A percentile compares a stretch with the other conserved stretches of the same genome.
Evolutionary conservation across 805 yeast species (phyloP).

Genomic region (Cyberlindnera sargentensis): DNA sequence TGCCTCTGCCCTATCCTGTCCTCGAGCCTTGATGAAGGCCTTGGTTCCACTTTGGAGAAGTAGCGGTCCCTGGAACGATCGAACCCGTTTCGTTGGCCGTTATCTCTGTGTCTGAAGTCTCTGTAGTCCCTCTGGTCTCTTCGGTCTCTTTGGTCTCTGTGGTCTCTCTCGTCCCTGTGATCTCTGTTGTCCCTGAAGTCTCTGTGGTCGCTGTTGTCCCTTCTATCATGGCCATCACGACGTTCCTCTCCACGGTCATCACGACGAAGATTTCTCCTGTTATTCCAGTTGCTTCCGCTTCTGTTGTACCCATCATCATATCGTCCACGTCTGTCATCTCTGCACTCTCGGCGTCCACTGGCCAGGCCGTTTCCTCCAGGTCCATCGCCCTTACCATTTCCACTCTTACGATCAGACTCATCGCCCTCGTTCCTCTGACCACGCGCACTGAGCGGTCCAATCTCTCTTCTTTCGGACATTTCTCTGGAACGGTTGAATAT

Average conservation of each 20-base stretch:
- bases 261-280: too few species aligned
- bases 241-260: too few species aligned
- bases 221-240: not conserved
- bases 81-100: not conserved
- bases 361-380: too few species aligned
- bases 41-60: constrained; percentile 1
- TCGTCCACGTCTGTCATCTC: not conserved
- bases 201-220: not conserved
- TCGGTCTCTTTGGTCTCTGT: constrained; percentile 2
- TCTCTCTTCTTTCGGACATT: too few species aligned
- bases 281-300: too few species aligned
- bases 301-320: too few species aligned
- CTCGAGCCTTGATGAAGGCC: not conserved
- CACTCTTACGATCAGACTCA: too few species aligned
- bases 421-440: too few species aligned
- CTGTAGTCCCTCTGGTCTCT: constrained; percentile 1
- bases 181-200: constrained; percentile 1
- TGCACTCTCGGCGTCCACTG: not conserved
- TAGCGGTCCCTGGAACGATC: constrained; percentile 4
- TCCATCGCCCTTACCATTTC: not conserved
- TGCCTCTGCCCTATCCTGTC: not conserved
- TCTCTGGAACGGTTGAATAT: too few species aligned
- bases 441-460: too few species aligned
- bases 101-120: not conserved
- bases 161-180: not conserved